These are phyloP conservation scores for Hanseniaspora taiwanica DNA, from an alignment of 805 yeast genomes.

Conservation along the genomic window DNA sequence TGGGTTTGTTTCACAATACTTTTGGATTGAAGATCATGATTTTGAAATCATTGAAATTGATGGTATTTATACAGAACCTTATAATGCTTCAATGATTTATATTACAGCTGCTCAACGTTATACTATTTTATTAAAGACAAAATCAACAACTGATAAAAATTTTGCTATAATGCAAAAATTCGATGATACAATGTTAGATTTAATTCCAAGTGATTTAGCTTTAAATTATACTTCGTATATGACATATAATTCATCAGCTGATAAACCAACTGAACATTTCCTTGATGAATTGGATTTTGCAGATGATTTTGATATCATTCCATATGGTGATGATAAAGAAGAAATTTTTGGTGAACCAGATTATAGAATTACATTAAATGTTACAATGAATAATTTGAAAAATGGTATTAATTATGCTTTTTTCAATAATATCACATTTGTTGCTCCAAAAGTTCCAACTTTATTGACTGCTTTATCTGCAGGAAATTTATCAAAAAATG, in stretches of 20 bases:
- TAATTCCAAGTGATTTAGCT: constrained; percentile 46
- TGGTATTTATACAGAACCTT: constrained; percentile 73
- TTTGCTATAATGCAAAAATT: constrained; percentile 73
- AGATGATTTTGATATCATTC: constrained; percentile 71
- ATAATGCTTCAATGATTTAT: constrained; percentile 56
- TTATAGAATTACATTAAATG: constrained; percentile 52
- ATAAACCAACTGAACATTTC: constrained; percentile 25
- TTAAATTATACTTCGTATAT: constrained; percentile 68
- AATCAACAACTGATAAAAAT: constrained; percentile 46
- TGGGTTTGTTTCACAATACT: constrained; percentile 81
- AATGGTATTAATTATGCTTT: constrained; percentile 93
- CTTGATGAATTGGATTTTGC: constrained; percentile 39
- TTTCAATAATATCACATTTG: constrained; percentile 76
- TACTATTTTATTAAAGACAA: constrained; percentile 65
- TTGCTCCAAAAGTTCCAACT: constrained; percentile 75
- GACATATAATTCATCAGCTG: constrained; percentile 37
- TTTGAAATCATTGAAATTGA: constrained; percentile 84
- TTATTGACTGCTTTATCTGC: constrained; percentile 67
- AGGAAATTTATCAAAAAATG: constrained; percentile 43
- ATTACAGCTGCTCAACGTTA: constrained; percentile 89
- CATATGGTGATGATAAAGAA: constrained; percentile 34
- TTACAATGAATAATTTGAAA: constrained; percentile 70
- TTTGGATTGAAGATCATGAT: constrained; percentile 79
- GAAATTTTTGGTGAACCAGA: constrained; percentile 56
- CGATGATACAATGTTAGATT: constrained; percentile 77